A percentile compares a stretch with the other conserved stretches of the same genome.
Evolutionary conservation across 1,284 basidiomycete species (phyloP).

Genomic region (Coriolopsis trogii): DNA sequence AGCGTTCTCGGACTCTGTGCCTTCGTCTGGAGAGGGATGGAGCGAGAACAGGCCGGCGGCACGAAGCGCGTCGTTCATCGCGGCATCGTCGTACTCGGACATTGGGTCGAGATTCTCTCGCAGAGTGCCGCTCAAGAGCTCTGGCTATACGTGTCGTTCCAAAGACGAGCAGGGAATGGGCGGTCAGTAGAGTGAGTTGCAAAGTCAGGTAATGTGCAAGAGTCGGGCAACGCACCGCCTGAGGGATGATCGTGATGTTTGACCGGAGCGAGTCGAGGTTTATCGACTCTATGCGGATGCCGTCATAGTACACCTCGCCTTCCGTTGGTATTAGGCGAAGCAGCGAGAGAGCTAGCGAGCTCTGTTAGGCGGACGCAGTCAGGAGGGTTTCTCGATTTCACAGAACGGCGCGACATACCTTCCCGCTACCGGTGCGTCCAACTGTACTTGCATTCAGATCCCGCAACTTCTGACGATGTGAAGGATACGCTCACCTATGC

Average conservation of each 20-base stretch:
- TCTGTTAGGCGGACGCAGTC: conserved; percentile 34
- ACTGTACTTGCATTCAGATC: conserved; percentile 34
- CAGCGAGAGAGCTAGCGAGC: conserved; percentile 43
- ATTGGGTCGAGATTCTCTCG: conserved; percentile 48
- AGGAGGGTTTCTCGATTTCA: conserved; percentile 36
- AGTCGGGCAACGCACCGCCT: conserved; percentile 20
- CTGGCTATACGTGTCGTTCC: conserved; percentile 41
- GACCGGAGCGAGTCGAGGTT: conserved; percentile 60
- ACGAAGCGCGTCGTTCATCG: conserved; percentile 33
- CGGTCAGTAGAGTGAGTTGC: not conserved
- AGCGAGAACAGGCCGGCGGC: conserved; percentile 34
- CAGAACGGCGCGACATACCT: conserved; percentile 17
- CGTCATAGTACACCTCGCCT: conserved; percentile 42
- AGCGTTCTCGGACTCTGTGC: too few relatives aligned
- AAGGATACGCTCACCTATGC: conserved; percentile 38
- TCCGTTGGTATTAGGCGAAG: conserved; percentile 48
- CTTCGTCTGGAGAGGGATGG: conserved; percentile 28
- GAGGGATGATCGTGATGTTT: conserved; percentile 48
- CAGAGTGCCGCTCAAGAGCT: conserved; percentile 38
- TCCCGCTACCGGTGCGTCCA: conserved; percentile 59
- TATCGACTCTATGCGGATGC: conserved; percentile 37
- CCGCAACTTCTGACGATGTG: not conserved
- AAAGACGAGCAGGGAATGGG: not conserved
- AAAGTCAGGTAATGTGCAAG: too few relatives aligned
- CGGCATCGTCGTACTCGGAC: conserved; percentile 51